phyloP scores from a whole-genome alignment of 1,284 basidiomycete species.

The Microbotryum intermedium region DNA sequence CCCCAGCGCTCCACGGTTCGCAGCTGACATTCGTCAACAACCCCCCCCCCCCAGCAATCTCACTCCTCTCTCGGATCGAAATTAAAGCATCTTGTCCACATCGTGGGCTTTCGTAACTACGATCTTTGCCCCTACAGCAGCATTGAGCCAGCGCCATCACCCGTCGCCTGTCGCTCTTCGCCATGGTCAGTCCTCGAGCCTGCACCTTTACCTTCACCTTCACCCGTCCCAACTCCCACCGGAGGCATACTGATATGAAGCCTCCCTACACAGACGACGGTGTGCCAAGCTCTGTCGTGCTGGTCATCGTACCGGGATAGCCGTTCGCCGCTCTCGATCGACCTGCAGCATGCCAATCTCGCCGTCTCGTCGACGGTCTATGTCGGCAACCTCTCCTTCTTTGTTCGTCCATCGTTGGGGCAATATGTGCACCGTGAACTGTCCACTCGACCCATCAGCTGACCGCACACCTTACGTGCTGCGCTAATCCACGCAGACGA shows the following conservation, averaged over 20 bases:
- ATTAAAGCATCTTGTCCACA: too few relatives aligned
- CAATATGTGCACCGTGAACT: background rate
- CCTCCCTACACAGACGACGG: slow-evolving; percentile 7
- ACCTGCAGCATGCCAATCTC: slow-evolving; percentile 45
- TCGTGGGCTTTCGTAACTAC: too few relatives aligned
- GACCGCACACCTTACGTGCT: background rate
- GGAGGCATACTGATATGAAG: background rate
- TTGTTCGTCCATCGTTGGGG: slow-evolving; percentile 1
- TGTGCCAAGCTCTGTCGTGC: slow-evolving; percentile 24
- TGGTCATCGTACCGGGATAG: slow-evolving; percentile 40
- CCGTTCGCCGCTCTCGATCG: slow-evolving; percentile 33
- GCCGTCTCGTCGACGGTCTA: slow-evolving; percentile 45
- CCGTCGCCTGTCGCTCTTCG: too few relatives aligned
- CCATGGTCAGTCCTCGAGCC: too few relatives aligned
- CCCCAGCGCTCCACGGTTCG: too few relatives aligned
- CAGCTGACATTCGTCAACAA: too few relatives aligned
- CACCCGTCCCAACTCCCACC: too few relatives aligned
- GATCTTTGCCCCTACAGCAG: too few relatives aligned
- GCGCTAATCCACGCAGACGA: slow-evolving; percentile 48
- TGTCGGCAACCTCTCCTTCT: slow-evolving; percentile 93
- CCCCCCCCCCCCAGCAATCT: too few relatives aligned
- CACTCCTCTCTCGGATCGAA: too few relatives aligned
- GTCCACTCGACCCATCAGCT: slow-evolving; percentile 1
- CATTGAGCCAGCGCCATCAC: too few relatives aligned
- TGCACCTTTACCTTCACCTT: too few relatives aligned